Evolutionary conservation across 1,284 basidiomycete genomes (phyloP), one percentile per base, ranked within the genome.

Genomic region (Fomes fomentarius): DNA sequence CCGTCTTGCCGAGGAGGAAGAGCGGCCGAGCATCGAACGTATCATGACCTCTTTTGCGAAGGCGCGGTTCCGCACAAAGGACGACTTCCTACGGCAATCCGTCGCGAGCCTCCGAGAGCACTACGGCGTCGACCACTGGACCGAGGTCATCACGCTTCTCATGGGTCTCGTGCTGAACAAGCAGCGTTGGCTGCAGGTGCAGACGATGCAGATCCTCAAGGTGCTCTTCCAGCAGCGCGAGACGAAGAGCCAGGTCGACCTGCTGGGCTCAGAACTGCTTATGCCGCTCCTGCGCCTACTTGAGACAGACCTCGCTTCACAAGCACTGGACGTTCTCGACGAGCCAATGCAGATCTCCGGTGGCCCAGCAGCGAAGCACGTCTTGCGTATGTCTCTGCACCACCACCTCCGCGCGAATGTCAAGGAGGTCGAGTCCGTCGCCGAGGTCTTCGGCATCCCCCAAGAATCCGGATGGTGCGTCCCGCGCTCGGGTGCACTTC

Each of bases 41-140:
- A 89, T 98, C 63, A 91, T 96, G 82, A 89, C 81, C 1, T 96
- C 93, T 7, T 95, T 96, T 61, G 85, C 92, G 37, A 93, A 92
- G 70, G 78, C 81, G 21, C 89, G 93, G 40, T 98, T 98, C 79
- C 81, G 95, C 39, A 94, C 94, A 2, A 91, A 91, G 68, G 96
- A 98, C 52, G 95, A 98, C 70, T 94, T 98, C 71, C 81, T 96
- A 54, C 86, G 94, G 2, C 94, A 98, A 68, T 94, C 94, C 0
- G 87, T 94, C 17, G 79, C 84, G 2, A 89, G 91, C 61, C 79
- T 98, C 38, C 85, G 93, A 26, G 93, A 96, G 65, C 84, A 93
- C 66, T 95, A 90, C 74, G 83, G 83, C 21, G 66, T 69, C 46
- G 85, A 82, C 64, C 80, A 78, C 69, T 94, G 81, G 89, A 85